A percentile compares a stretch with the other conserved stretches of the same genome.
phyloP scores from a whole-genome alignment of 139 green algal genomes.

The Penium margaritaceum region DNA sequence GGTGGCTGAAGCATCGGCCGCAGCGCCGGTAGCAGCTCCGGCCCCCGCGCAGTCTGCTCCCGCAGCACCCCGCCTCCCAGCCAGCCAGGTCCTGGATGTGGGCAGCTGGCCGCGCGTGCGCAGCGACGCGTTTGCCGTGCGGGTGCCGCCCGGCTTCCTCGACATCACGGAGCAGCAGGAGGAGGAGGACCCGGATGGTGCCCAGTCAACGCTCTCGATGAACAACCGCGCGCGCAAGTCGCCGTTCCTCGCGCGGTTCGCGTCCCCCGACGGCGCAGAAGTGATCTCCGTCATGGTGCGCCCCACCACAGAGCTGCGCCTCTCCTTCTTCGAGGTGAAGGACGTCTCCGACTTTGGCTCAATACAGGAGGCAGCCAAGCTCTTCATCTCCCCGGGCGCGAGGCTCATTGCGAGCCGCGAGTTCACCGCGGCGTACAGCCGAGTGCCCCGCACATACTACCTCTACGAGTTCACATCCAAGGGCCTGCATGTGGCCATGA shows the following conservation, averaged over 20 bases:
- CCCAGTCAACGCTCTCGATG: not conserved
- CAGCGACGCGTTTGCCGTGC: conserved; percentile 21
- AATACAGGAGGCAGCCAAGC: not conserved
- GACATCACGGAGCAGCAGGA: conserved; percentile 20
- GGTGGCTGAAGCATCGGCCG: too few relatives aligned
- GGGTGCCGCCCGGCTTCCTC: conserved; percentile 26
- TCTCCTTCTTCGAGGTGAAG: conserved; percentile 4
- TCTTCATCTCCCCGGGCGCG: not conserved
- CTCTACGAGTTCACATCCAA: not conserved
- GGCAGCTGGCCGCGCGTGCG: conserved; percentile 23
- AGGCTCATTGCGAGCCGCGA: not conserved
- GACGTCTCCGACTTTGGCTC: not conserved
- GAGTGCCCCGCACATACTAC: not conserved
- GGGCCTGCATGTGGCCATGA: not conserved
- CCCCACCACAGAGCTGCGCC: not conserved
- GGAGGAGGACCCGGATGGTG: not conserved
- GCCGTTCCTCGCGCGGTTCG: not conserved
- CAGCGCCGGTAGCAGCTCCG: too few relatives aligned
- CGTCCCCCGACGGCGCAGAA: not conserved
- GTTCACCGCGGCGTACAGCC: not conserved
- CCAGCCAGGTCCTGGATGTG: conserved; percentile 9
- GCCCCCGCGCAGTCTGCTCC: too few relatives aligned
- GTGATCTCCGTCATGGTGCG: not conserved
- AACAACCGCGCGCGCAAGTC: not conserved
- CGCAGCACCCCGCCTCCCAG: not conserved